Conservation (phyloP, 305 asterid genomes). For the Fraxinus greggii region DNA sequence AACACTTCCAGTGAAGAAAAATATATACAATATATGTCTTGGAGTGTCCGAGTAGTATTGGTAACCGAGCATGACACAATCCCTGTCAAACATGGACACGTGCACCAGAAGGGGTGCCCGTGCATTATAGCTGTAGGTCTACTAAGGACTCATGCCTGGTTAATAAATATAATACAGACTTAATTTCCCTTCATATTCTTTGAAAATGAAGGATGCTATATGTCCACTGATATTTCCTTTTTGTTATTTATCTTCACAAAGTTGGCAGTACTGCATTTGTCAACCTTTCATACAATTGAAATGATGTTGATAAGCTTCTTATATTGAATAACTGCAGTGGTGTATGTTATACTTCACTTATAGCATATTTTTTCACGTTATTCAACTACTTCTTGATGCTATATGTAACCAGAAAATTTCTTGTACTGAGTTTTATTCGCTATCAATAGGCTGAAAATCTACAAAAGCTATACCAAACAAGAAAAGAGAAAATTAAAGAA, state of each 20-base stretch:
- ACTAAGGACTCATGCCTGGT: not conserved
- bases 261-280: not conserved
- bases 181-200: not conserved
- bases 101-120: not conserved
- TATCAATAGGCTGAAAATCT: constrained; percentile 37
- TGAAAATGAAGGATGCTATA: not conserved
- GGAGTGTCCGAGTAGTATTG: not conserved
- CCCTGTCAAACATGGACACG: not conserved
- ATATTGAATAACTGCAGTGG: not conserved
- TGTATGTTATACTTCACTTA: not conserved
- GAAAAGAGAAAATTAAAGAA: constrained; percentile 43
- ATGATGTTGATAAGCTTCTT: not conserved
- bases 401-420: not conserved
- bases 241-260: not conserved
- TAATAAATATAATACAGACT: not conserved
- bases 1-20: not conserved
- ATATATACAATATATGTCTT: not conserved
- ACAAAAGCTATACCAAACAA: constrained; percentile 33
- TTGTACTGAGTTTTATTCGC: not conserved
- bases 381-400: not conserved
- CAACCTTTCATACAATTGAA: not conserved
- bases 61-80: not conserved
- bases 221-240: not conserved
- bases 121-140: not conserved
- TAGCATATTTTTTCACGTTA: not conserved